phyloP scores from a whole-genome alignment of 257 asterid genomes.

The Capsicum chinense region DNA sequence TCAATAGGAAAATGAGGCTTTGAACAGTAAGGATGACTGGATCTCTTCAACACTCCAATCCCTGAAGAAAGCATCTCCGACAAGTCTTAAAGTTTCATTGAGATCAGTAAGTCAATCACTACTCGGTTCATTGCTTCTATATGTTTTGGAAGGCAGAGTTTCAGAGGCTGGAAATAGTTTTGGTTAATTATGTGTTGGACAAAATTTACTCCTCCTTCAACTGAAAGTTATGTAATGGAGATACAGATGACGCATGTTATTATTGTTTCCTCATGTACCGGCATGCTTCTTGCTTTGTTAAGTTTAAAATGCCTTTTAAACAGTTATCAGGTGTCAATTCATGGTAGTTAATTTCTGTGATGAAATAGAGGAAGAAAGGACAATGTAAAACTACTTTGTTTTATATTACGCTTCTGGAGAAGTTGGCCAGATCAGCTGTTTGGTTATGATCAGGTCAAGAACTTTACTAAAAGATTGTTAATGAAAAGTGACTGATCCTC shows the following conservation, averaged over 20 bases:
- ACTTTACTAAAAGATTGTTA: neutral
- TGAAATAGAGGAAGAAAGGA: neutral
- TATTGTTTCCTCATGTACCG: neutral
- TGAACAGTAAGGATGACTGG: slow-evolving; percentile 62
- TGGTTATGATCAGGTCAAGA: slow-evolving; percentile 29
- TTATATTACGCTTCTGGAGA: neutral
- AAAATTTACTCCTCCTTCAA: neutral
- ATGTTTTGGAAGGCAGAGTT: neutral
- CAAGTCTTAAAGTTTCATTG: slow-evolving; percentile 79
- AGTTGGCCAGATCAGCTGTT: neutral
- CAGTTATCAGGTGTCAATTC: slow-evolving; percentile 16
- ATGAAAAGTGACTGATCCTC: neutral
- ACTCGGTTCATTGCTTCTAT: neutral
- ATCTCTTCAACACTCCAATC: slow-evolving; percentile 65
- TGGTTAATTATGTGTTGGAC: neutral
- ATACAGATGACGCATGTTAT: neutral
- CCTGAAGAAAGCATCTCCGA: slow-evolving; percentile 81
- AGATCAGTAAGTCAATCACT: slow-evolving; percentile 63
- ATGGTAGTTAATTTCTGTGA: neutral
- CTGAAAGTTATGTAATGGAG: slow-evolving; percentile 18
- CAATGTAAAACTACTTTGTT: slow-evolving; percentile 19
- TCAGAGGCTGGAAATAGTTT: neutral
- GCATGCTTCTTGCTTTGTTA: neutral
- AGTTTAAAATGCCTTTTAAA: neutral
- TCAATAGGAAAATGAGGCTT: slow-evolving; percentile 63